phyloP scores from a whole-genome alignment of 495 filamentous ascomycete species.

The Penicillium malachiteum region DNA sequence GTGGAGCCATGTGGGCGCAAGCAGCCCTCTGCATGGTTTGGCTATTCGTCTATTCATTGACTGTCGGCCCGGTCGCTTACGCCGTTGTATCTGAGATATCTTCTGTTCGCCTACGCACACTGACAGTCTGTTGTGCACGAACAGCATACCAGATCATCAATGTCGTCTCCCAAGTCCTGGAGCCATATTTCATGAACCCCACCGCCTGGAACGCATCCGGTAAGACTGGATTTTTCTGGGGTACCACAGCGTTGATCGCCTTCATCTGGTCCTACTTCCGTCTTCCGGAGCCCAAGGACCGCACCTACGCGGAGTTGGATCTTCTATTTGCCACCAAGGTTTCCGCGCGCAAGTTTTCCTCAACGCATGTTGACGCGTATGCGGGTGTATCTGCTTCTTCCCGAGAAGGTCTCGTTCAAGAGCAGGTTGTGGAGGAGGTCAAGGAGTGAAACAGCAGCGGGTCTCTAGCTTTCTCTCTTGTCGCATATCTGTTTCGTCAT shows the following conservation, averaged over 20 bases:
- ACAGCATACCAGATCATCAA: slow-evolving; percentile 65
- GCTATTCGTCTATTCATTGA: slow-evolving; percentile 65
- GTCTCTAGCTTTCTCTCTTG: not conserved
- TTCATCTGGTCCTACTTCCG: slow-evolving; percentile 68
- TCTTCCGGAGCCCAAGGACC: slow-evolving; percentile 63
- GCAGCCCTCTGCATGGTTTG: slow-evolving; percentile 63
- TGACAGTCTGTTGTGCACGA: slow-evolving; percentile 63
- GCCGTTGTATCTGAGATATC: slow-evolving; percentile 70
- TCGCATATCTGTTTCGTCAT: not conserved
- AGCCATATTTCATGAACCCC: slow-evolving; percentile 68
- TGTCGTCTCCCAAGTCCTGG: slow-evolving; percentile 62
- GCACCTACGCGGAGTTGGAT: slow-evolving; percentile 68
- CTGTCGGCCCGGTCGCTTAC: slow-evolving; percentile 71
- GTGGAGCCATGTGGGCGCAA: slow-evolving; percentile 32
- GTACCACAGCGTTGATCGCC: slow-evolving; percentile 58
- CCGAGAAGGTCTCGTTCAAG: slow-evolving; percentile 18
- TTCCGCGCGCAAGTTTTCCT: slow-evolving; percentile 60
- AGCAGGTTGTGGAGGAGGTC: slow-evolving; percentile 10
- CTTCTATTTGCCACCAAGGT: slow-evolving; percentile 59
- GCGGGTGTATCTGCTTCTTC: slow-evolving; percentile 16
- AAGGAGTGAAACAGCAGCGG: slow-evolving; percentile 10
- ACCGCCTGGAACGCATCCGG: slow-evolving; percentile 65
- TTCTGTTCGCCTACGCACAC: slow-evolving; percentile 62
- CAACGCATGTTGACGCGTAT: slow-evolving; percentile 58
- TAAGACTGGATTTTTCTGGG: slow-evolving; percentile 71